Evolutionary conservation across 306 rosid genomes (phyloP), one percentile per base, ranked within the genome.

Genomic region (Vachellia collinsii): DNA sequence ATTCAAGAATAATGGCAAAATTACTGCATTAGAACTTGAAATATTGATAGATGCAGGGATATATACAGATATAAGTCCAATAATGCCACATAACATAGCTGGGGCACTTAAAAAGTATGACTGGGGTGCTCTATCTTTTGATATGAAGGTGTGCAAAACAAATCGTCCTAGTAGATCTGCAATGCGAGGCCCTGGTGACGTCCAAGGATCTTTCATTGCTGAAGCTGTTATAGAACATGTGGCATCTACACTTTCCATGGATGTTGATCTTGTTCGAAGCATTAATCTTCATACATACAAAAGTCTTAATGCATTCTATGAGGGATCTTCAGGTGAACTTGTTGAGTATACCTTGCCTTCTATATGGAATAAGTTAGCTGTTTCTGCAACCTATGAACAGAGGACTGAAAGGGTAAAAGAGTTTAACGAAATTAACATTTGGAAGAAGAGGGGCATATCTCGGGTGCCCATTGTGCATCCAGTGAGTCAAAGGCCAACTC

Each of bases 101-200:
- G 25, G 23, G 38, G 65, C 93, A 42, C 89, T 95, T 70, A 91
- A 88, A 86, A 93, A 93, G 88, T 93, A 93, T 64, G 94, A 95
- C 72, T 95, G 97, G 97, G 99, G 99, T 70, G 93, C 93, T 37
- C 87, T 95, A 48, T 85, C 94, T 81, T 91, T 89, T 69, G 93
- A 95, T 82, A 65, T 95, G 59, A 95, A 93, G 89, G 84, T 95
- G 56, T 95, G 99, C 86, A 91, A 83, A 82, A 95, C 99, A 84
- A 95, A 93, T 78, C 88, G 71, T 71, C 80, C 95, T 0, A 93
- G 92, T 85, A 90, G 91, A 90, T 89, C 99, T 17, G 88, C 99
- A 29, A 95, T 95, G 99, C 91, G 99, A 62, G 97, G 78, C 74
- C 98, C 98, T 11, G 99, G 99, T 41, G 95, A 91, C 39, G 83